Base-by-base conservation (phyloP, 2,329 filamentous ascomycete species). In the Cytospora paraplurivora region DNA sequence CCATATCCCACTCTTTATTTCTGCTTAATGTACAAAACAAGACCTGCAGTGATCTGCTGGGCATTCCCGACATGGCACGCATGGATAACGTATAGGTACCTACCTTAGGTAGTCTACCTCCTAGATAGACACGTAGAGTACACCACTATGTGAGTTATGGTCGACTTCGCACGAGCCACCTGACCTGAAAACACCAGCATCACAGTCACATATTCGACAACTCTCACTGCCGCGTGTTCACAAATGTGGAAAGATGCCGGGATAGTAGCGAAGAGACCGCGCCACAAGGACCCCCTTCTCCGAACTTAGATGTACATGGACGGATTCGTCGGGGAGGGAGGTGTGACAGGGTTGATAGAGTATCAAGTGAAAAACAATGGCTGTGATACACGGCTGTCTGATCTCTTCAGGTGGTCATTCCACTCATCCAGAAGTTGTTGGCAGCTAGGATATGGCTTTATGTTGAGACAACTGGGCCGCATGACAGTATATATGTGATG, bases 401-500 rank as follows among this genome's bases (percentile, higher is more conserved):
- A 47, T 3, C n/a, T 21, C 21, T 47, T 10, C n/a, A 21, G 21
- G 44, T 21, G 21, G 8, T 8, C 19, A 47, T 19, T 19, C 17
- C n/a, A 47, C 44, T 12, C 13, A n/a, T 19, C 44, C n/a, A 47
- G 0, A 21, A 11, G 44, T 7, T 47, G 19, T n/a, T 2, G 3
- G 11, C 17, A 19, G 7, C 33, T 50, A n/a, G n/a, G n/a, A n/a
- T n/a, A n/a, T n/a, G n/a, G n/a, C n/a, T n/a, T n/a, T n/a, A n/a
- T n/a, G n/a, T n/a, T 38, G 37, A 59, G 35, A 53, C 15, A 57
- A 12, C 7, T 15, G 49, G 27, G 32, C 51, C 59, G 27, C 51
- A 38, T 55, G 58, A 61, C 32, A 10, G 17, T 27, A 55, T 7
- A 50, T 34, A 10, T 50, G 41, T 61, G 13, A 55, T 37, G 38